Conservation (phyloP, 345 rosid species). For the Eucalyptus sp. region DNA sequence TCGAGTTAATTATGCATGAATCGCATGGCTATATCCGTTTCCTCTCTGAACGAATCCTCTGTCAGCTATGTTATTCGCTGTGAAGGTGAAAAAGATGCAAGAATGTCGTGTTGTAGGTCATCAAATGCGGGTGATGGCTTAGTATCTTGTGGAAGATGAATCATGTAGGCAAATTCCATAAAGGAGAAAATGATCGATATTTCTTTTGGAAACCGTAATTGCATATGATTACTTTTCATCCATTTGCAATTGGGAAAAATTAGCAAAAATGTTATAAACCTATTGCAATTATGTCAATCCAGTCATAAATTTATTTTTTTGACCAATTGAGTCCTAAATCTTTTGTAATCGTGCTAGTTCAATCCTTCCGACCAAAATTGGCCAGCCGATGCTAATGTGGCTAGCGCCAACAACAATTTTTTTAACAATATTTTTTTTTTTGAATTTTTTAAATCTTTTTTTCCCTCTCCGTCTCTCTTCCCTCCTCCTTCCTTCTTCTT, state of each 20-base stretch:
- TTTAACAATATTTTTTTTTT: too few relatives aligned
- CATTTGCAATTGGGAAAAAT: neutral
- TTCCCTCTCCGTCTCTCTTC: too few relatives aligned
- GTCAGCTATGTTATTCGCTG: neutral
- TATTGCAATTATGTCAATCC: too few relatives aligned
- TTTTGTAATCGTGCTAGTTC: fast-evolving
- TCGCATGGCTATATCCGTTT: neutral
- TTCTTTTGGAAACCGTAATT: neutral
- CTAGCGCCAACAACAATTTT: too few relatives aligned
- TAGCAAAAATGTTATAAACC: too few relatives aligned
- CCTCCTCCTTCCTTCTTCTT: too few relatives aligned
- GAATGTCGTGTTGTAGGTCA: neutral
- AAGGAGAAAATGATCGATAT: neutral
- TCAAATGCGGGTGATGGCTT: neutral
- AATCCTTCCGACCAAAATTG: too few relatives aligned
- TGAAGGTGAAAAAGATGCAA: neutral
- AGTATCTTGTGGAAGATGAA: neutral
- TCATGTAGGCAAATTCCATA: neutral
- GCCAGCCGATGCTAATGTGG: fast-evolving
- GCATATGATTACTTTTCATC: neutral
- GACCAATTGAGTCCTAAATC: fast-evolving
- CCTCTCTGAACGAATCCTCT: neutral
- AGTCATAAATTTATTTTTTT: too few relatives aligned
- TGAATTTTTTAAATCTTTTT: too few relatives aligned
- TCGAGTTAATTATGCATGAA: neutral